Evolutionary conservation across 2,329 filamentous ascomycete genomes (phyloP), one percentile per base, ranked within the genome.

Genomic region (Diaporthe nobilis): DNA sequence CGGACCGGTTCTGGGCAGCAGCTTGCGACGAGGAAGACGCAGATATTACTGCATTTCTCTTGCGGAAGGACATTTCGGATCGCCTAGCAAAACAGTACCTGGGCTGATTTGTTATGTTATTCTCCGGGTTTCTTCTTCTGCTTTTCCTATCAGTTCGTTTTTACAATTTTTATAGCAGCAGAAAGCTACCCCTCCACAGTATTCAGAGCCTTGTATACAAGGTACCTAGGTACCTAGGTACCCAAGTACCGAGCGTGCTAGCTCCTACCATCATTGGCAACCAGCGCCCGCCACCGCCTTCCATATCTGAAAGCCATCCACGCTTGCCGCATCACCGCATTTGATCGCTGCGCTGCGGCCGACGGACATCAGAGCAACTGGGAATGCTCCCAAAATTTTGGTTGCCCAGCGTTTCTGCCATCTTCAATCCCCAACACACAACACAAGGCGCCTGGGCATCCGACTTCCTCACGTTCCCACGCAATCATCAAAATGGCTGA

Each of bases 11-110:
- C 53, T 77, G 77, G 31, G 73, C 83, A 53, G 78, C 70, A n/a
- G 79, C 70, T 75, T 82, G 81, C 42, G 82, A 78, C 39, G 83
- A 80, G 25, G 80, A 74, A 58, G 84, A 77, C 55, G 83, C 82
- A 71, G 85, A 87, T 60, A 92, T 86, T 15, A 91, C 86, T 49
- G 89, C 85, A 77, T 90, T 91, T 78, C 89, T 85, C 79, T 90
- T 91, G 76, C 89, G 86, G 77, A 92, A 91, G 3, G 90, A 90
- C 90, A 92, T 92, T 13, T 42, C 31, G 68, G 37, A 44, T 44
- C 34, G 22, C 25, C 55, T 15, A 47, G 31, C 58, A 73, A 34
- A 51, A 47, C 39, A 22, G 10, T 31, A 25, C n/a, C 39, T 12
- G 34, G 13, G 25, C 31, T 9, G 17, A 37, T 37, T 39, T 39